These are phyloP conservation scores for Ustilago lituana DNA, from an alignment of 1,284 basidiomycete genomes.

Conservation along the genomic window DNA sequence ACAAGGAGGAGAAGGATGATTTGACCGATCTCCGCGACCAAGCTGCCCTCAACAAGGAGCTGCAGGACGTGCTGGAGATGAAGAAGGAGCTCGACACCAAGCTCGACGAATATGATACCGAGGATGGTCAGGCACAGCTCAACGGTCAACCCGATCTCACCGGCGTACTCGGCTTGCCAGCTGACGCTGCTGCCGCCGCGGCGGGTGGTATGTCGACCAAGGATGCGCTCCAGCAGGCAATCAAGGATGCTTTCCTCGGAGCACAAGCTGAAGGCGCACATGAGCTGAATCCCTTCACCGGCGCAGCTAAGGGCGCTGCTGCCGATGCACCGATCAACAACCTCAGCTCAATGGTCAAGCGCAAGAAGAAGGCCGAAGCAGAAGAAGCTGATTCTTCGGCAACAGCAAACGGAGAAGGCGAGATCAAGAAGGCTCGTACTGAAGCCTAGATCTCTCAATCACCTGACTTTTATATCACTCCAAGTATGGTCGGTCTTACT, in stretches of 20 bases:
- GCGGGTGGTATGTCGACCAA: conserved; percentile 37
- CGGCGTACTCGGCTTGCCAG: conserved; percentile 27
- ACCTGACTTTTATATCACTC: no score
- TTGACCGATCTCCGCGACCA: conserved; percentile 41
- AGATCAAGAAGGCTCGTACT: conserved; percentile 39
- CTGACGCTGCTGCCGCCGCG: conserved; percentile 18
- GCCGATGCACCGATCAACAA: conserved; percentile 53
- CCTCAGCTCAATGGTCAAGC: conserved; percentile 57
- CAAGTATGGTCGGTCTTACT: no score
- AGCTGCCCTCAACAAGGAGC: conserved; percentile 44
- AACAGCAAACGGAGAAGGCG: conserved; percentile 8
- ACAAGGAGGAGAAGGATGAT: conserved; percentile 49
- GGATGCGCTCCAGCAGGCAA: conserved; percentile 59
- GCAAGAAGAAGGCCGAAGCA: conserved; percentile 54
- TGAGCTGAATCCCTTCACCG: conserved; percentile 26
- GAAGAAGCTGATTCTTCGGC: conserved; percentile 11
- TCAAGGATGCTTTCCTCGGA: conserved; percentile 63
- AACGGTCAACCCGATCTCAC: conserved; percentile 40
- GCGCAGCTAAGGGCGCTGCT: conserved; percentile 13
- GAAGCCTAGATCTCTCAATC: no score
- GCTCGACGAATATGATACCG: conserved; percentile 58
- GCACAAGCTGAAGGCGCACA: conserved; percentile 23
- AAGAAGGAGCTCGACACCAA: conserved; percentile 61
- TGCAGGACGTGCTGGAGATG: conserved; percentile 56
- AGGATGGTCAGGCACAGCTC: conserved; percentile 46